phyloP scores from a whole-genome alignment of 345 rosid species.

The Lumnitzera littorea region DNA sequence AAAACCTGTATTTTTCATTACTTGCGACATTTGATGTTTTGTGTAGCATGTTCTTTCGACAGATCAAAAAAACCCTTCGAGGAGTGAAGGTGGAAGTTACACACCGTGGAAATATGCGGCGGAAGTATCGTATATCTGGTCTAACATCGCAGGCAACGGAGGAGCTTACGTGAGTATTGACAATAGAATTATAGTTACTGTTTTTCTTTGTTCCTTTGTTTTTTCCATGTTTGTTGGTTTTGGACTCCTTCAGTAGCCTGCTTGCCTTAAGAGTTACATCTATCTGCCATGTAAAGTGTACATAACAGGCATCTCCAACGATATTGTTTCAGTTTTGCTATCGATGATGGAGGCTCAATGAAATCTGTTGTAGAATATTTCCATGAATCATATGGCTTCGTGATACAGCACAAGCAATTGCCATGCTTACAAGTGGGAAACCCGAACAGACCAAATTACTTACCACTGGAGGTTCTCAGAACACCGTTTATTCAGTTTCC shows the following conservation, averaged over 20 bases:
- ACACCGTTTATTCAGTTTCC: background rate
- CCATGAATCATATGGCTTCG: conserved; percentile 65
- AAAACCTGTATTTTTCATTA: background rate
- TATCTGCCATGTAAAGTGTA: no score
- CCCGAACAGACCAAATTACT: conserved; percentile 80
- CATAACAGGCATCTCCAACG: background rate
- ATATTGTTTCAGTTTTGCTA: conserved; percentile 56
- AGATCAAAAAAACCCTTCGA: conserved; percentile 91
- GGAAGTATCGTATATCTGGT: conserved; percentile 90
- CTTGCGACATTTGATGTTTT: background rate
- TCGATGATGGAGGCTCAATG: conserved; percentile 79
- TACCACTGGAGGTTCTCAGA: conserved; percentile 79
- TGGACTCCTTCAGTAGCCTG: no score
- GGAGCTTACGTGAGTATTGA: conserved; percentile 64
- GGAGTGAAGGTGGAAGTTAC: conserved; percentile 93
- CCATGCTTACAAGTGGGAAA: conserved; percentile 97
- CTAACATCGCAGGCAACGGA: conserved; percentile 87
- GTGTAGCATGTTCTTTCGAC: conserved; percentile 6
- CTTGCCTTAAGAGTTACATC: no score
- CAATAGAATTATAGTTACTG: no score
- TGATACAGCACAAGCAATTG: conserved; percentile 65
- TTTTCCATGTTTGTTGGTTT: background rate
- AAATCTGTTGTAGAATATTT: conserved; percentile 90
- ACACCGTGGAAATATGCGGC: conserved; percentile 90
- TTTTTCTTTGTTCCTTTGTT: background rate